Evolutionary conservation across 345 rosid genomes (phyloP), one percentile per base, ranked within the genome.

Genomic region (Bruguiera parviflora): DNA sequence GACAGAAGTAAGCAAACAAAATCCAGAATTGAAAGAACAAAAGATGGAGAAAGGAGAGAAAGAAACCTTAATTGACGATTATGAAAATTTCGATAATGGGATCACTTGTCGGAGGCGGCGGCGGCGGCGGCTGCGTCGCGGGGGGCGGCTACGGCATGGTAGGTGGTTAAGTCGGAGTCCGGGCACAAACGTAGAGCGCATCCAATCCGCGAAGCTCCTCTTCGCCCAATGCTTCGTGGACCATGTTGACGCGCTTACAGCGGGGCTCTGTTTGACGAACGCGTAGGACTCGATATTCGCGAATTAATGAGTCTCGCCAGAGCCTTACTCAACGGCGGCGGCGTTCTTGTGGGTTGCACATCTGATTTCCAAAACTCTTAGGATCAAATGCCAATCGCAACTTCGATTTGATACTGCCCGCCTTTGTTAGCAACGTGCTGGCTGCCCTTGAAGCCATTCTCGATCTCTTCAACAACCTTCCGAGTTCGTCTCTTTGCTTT

Each of bases 301-400:
- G 55, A 82, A 80, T 84, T 84, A 86, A 35, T 86, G 88, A 51
- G 86, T 86, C 77, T 84, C 90, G 5, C 73, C 81, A 31, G 72
- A 75, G 63, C 55, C 71, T 4, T 60, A 77, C 55, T 61, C 70
- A 28, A 82, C 72, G 39, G 83, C 86, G 61, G 85, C 79, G 18
- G 92, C 86, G 75, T 89, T 92, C 76, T 83, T 88, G 79, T 80
- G 79, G 25, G 89, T 89, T 11, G 87, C 87, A 80, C 89, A 92
- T 24, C 83, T 88, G 63, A 91, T 78, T 71, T 86, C 84, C 31
- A 91, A 91, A 61, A 35, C 62, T 27, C 31, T 55, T 76, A 8
- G 84, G 73, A 29, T 82, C 82, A 25, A 85, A 69, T 27, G 74
- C 58, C 27, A 79, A 76, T 52, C 72, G 77, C 67, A 85, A 73